Percentiles rank a stretch among this genome's conserved stretches.
Evolutionary conservation across 164 flowering plant species (phyloP).

Genomic region (Euptelea pleiosperma): DNA sequence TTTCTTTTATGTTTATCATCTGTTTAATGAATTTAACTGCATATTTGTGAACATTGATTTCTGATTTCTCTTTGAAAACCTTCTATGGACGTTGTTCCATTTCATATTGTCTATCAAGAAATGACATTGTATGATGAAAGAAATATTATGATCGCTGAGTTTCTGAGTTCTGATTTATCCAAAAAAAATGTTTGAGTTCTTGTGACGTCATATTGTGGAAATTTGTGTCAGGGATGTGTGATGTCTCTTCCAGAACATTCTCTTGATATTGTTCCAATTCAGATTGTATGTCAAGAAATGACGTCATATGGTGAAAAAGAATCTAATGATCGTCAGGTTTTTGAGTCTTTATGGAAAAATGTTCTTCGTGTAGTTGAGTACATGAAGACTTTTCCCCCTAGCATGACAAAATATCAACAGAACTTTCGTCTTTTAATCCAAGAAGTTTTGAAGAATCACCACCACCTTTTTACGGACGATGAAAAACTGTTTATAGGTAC

Average conservation of each 20-base stretch:
- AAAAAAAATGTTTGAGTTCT: too few relatives aligned
- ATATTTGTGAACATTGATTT: too few relatives aligned
- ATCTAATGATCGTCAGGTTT: conserved; percentile 24
- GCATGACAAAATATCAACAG: conserved; percentile 52
- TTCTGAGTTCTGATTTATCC: too few relatives aligned
- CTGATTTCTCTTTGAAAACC: too few relatives aligned
- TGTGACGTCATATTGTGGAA: not conserved
- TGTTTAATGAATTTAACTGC: too few relatives aligned
- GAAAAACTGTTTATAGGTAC: conserved; percentile 69
- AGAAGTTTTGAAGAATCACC: conserved; percentile 54
- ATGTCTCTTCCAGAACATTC: conserved; percentile 50
- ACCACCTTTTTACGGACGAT: conserved; percentile 60
- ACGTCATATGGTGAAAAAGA: conserved; percentile 20
- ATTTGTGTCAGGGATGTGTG: conserved; percentile 58
- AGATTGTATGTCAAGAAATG: conserved; percentile 34
- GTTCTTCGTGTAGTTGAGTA: conserved; percentile 43
- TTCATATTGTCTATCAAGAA: too few relatives aligned
- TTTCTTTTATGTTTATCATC: not conserved
- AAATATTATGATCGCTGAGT: not conserved
- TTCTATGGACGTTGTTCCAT: too few relatives aligned
- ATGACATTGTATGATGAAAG: not conserved
- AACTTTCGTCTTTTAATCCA: conserved; percentile 61
- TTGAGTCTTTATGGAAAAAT: conserved; percentile 48
- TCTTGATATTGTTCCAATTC: conserved; percentile 58
- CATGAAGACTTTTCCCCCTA: conserved; percentile 31